These are phyloP conservation scores for Sclerotiophoma versabilis DNA, from an alignment of 2,329 filamentous ascomycete species.

Conservation along the genomic window DNA sequence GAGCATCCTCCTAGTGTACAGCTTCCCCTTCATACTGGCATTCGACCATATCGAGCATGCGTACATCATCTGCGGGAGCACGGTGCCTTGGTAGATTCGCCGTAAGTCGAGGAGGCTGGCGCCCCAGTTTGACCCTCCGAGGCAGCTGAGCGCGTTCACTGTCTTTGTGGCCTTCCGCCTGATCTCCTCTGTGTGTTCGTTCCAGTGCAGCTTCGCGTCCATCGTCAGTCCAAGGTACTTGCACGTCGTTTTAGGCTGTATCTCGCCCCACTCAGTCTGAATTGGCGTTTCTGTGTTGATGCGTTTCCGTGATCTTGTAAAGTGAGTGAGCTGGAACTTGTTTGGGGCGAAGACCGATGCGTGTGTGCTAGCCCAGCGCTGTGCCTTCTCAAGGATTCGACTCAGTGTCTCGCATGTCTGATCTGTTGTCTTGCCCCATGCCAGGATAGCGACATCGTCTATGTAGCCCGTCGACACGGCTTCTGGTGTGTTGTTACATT, in stretches of 20 bases:
- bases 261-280: conserved; percentile 26
- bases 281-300: conserved; percentile 18
- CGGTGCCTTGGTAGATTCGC: conserved; percentile 36
- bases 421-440: not conserved
- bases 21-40: conserved; percentile 19
- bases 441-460: not conserved
- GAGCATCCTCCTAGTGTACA: conserved; percentile 24
- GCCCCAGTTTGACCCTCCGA: conserved; percentile 26
- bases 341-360: conserved; percentile 36
- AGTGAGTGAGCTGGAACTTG: conserved; percentile 35
- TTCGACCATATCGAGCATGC: conserved; percentile 35
- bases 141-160: conserved; percentile 13
- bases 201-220: not conserved
- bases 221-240: conserved; percentile 8
- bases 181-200: not conserved
- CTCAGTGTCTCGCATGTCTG: not conserved
- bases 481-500: not conserved
- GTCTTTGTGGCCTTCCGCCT: not conserved
- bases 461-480: not conserved
- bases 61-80: conserved; percentile 42
- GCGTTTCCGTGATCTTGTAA: conserved; percentile 12
- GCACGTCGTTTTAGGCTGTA: conserved; percentile 14
- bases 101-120: conserved; percentile 23
- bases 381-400: conserved; percentile 19
- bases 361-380: conserved; percentile 33